Evolutionary conservation across 257 asterid genomes (phyloP).

Genomic region (Solanum ossicruentum): DNA sequence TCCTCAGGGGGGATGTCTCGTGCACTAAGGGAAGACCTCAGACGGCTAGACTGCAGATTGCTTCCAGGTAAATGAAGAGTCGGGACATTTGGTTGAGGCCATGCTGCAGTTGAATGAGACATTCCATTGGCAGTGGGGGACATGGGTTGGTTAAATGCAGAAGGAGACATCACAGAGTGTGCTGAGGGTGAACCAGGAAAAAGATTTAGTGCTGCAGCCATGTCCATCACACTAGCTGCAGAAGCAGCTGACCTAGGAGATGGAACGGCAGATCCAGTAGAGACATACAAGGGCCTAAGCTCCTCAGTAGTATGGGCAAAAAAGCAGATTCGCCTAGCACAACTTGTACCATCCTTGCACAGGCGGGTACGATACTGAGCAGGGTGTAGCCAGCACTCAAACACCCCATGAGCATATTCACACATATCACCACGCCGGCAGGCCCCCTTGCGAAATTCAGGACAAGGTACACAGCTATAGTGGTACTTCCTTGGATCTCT

Average conservation of each 20-base stretch:
- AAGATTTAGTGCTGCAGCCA: constrained; percentile 71
- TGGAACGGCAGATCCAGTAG: constrained; percentile 90
- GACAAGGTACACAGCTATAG: constrained; percentile 96
- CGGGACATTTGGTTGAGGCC: constrained; percentile 84
- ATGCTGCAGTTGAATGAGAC: constrained; percentile 39
- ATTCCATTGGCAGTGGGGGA: constrained; percentile 72
- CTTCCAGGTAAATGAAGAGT: constrained; percentile 80
- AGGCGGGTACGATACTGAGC: constrained; percentile 85
- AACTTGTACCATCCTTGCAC: constrained; percentile 80
- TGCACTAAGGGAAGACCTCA: constrained; percentile 79
- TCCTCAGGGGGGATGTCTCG: constrained; percentile 66
- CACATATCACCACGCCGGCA: constrained; percentile 98
- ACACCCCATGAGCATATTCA: constrained; percentile 96
- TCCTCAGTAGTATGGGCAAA: constrained; percentile 86
- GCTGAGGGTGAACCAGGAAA: constrained; percentile 81
- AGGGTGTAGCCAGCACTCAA: constrained; percentile 98
- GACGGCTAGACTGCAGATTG: constrained; percentile 84
- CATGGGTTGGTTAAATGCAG: constrained; percentile 52
- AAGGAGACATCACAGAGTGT: constrained; percentile 60
- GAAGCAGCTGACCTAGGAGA: constrained; percentile 77
- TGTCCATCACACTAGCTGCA: constrained; percentile 77
- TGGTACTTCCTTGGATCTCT: constrained; percentile 90
- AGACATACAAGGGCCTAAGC: constrained; percentile 79
- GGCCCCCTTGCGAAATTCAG: constrained; percentile 89
- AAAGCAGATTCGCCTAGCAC: constrained; percentile 82